A percentile compares a stretch with the other conserved stretches of the same genome.
Evolutionary conservation across 495 filamentous ascomycete species (phyloP).

Genomic region (Endocarpon pusillum): DNA sequence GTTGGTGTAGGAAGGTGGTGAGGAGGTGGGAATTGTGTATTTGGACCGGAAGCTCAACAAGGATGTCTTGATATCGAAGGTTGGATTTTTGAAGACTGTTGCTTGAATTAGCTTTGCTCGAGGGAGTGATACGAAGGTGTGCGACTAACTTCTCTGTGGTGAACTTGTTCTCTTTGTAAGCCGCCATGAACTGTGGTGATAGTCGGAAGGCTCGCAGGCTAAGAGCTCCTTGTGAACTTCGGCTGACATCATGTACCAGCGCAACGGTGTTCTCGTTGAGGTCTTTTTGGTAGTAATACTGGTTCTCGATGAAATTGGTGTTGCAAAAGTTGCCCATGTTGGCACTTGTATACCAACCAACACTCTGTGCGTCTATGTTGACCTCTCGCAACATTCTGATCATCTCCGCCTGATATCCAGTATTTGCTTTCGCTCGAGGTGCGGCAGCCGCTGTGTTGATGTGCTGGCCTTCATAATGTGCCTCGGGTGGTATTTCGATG

Average conservation of each 20-base stretch:
- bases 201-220: constrained; percentile 83
- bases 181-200: constrained; percentile 74
- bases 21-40: constrained; percentile 96
- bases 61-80: constrained; percentile 83
- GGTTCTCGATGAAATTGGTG: constrained; percentile 90
- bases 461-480: constrained; percentile 61
- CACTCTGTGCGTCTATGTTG: constrained; percentile 94
- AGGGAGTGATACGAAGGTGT: not conserved
- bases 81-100: constrained; percentile 78
- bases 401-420: constrained; percentile 88
- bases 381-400: constrained; percentile 90
- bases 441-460: constrained; percentile 71
- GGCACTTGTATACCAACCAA: constrained; percentile 96
- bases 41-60: constrained; percentile 77
- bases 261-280: constrained; percentile 86
- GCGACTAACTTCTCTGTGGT: constrained; percentile 68
- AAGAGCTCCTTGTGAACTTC: constrained; percentile 79
- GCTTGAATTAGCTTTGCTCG: constrained; percentile 13
- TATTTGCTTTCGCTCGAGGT: constrained; percentile 78
- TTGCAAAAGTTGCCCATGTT: constrained; percentile 98
- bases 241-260: constrained; percentile 84
- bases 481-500: constrained; percentile 55
- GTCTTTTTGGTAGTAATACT: constrained; percentile 89
- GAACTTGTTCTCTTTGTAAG: constrained; percentile 93
- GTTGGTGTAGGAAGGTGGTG: constrained; percentile 84